Base-by-base conservation (phyloP, 306 rosid species). In the Dryas alaskensis region DNA sequence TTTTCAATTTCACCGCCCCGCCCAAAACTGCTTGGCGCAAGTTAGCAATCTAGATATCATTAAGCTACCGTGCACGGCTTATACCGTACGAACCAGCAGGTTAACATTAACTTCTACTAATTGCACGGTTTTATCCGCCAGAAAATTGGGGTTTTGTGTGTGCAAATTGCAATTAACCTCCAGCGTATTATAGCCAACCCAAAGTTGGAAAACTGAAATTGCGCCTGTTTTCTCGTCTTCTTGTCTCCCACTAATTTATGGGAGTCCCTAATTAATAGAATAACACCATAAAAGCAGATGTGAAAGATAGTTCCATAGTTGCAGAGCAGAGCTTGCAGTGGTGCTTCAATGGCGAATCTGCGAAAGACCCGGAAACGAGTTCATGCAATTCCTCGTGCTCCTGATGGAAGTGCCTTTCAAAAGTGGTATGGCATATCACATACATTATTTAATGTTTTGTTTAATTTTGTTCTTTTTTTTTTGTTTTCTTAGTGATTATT, bases 401-500 rank as follows among this genome's bases (percentile, higher is more conserved):
- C 84, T 6, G 85, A 87, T 65, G 95, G 95, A 47, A 89, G 92
- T 60, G 85, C 90, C 60, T 87, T 84, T 71, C 74, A 75, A 42
- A 86, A 79, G 3, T 87, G 96, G 96, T 87, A 80, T 45, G 2
- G 66, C 10, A n/a, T 22, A 10, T 4, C 53, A 12, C 16, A 12
- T 50, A 10, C 13, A 6, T 45, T 13, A 3, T 39, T 3, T 52
- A 3, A 6, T 16, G 14, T 11, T 6, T 65, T 16, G 11, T n/a
- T 49, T 40, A 10, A 9, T 53, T 59, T 13, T 2, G 2, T 31
- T 31, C 37, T 10, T 46, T 65, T 61, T 5, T 49, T 8, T 46
- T 49, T 10, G 4, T 10, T 71, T 69, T 65, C 49, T 9, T 19
- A n/a, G 44, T 45, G n/a, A 3, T 8, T 63, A 51, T 61, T 52